These are phyloP conservation scores for Mimosa bimucronata DNA, from an alignment of 306 rosid genomes.

Conservation along the genomic window DNA sequence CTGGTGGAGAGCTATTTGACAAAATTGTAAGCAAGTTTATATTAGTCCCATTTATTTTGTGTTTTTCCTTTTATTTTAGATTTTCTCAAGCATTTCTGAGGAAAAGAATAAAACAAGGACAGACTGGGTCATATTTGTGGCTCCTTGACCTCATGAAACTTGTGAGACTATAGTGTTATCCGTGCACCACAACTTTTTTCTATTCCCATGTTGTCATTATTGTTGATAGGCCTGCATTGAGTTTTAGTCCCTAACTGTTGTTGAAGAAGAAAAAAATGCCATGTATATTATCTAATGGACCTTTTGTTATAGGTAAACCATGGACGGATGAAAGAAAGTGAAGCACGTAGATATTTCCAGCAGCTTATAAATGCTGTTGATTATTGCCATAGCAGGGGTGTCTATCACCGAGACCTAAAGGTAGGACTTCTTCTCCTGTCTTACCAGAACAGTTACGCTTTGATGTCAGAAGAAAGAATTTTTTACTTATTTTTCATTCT, in stretches of 20 bases:
- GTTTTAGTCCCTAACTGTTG: slow-evolving; percentile 30
- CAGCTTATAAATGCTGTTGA: slow-evolving; percentile 97
- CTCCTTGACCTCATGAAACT: slow-evolving; percentile 13
- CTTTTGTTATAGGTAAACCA: slow-evolving; percentile 72
- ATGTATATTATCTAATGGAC: slow-evolving; percentile 32
- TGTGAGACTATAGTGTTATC: slow-evolving; percentile 1
- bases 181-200: slow-evolving; percentile 4
- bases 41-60: not conserved
- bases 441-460: not conserved
- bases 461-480: slow-evolving; percentile 7
- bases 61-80: slow-evolving; percentile 28
- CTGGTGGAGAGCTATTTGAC: slow-evolving; percentile 99
- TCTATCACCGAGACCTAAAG: slow-evolving; percentile 93
- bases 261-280: slow-evolving; percentile 19
- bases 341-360: slow-evolving; percentile 94
- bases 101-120: slow-evolving; percentile 9
- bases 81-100: not conserved
- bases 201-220: not conserved
- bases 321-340: slow-evolving; percentile 91
- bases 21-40: slow-evolving; percentile 77
- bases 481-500: slow-evolving; percentile 20
- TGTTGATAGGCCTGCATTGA: slow-evolving; percentile 20
- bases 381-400: slow-evolving; percentile 99
- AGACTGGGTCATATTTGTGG: slow-evolving; percentile 2
- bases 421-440: slow-evolving; percentile 43